These are phyloP conservation scores for Mycena capillaripes DNA, from an alignment of 768 basidiomycete genomes.

Conservation along the genomic window DNA sequence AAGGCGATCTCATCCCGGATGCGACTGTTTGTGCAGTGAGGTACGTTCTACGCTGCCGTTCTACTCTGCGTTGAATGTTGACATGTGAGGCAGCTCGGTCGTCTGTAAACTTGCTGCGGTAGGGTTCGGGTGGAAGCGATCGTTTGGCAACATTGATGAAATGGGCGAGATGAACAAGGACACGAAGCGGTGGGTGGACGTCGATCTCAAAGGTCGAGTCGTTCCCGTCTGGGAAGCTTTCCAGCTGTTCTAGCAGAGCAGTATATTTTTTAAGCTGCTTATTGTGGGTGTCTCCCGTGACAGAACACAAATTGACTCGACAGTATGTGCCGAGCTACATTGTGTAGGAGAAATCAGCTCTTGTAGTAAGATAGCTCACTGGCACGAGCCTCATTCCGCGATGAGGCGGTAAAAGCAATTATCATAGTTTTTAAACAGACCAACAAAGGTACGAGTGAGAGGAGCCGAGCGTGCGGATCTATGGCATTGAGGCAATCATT, in stretches of 20 bases:
- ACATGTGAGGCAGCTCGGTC: constrained; percentile 61
- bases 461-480: no score
- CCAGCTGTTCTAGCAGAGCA: constrained; percentile 48
- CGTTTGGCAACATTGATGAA: constrained; percentile 67
- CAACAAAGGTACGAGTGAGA: no score
- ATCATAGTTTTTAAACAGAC: no score
- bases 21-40: constrained; percentile 72
- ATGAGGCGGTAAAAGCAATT: no score
- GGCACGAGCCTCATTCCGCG: no score
- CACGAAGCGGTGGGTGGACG: constrained; percentile 71
- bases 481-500: no score
- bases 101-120: constrained; percentile 72
- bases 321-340: no score
- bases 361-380: no score
- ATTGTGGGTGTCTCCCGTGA: no score
- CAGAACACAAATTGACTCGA: no score
- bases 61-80: not conserved
- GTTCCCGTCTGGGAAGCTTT: constrained; percentile 73
- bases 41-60: constrained; percentile 45
- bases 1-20: constrained; percentile 60
- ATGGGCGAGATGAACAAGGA: constrained; percentile 62
- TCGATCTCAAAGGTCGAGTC: constrained; percentile 71
- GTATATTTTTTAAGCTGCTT: not conserved
- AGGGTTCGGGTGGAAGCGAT: constrained; percentile 73
- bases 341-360: no score